Percentiles rank a stretch among this genome's conserved stretches.
These are phyloP conservation scores for Kalanchoe fedtschenkoi DNA, from an alignment of 164 flowering plant genomes.

Conservation along the genomic window DNA sequence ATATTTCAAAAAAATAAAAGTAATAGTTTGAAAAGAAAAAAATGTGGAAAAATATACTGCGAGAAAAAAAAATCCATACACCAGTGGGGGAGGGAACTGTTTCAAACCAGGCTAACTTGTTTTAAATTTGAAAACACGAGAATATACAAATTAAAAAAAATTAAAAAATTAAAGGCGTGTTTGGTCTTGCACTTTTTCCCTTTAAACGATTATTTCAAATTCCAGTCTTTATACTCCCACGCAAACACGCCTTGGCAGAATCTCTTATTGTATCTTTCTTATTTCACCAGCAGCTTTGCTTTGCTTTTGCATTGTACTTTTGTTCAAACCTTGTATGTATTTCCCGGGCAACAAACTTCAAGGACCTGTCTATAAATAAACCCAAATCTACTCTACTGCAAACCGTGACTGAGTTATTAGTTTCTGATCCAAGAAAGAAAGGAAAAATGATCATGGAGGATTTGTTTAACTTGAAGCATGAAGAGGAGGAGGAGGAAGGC, in stretches of 20 bases:
- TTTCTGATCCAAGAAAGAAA: neutral
- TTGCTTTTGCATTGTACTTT: neutral
- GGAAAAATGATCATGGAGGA: conserved; percentile 5
- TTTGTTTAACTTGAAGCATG: neutral
- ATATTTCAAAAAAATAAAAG: too few relatives aligned
- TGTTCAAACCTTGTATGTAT: neutral
- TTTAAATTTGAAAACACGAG: neutral
- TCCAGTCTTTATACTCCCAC: neutral
- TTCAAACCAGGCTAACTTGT: too few relatives aligned
- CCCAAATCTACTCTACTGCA: neutral
- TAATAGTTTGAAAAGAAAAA: too few relatives aligned
- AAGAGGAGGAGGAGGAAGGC: neutral
- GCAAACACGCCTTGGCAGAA: neutral
- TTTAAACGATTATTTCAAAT: neutral
- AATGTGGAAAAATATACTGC: too few relatives aligned
- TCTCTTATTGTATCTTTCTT: too few relatives aligned
- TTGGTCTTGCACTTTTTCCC: neutral
- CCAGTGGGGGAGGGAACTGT: too few relatives aligned
- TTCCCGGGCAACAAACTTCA: conserved; percentile 1
- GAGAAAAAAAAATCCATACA: too few relatives aligned
- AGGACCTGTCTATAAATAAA: neutral
- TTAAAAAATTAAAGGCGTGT: neutral
- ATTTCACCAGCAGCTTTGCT: too few relatives aligned
- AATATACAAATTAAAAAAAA: neutral
- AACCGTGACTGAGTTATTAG: neutral